Percentiles rank a stretch among this genome's conserved stretches.
Conservation (phyloP, 805 yeast genomes). For the Torulaspora delbrueckii region DNA sequence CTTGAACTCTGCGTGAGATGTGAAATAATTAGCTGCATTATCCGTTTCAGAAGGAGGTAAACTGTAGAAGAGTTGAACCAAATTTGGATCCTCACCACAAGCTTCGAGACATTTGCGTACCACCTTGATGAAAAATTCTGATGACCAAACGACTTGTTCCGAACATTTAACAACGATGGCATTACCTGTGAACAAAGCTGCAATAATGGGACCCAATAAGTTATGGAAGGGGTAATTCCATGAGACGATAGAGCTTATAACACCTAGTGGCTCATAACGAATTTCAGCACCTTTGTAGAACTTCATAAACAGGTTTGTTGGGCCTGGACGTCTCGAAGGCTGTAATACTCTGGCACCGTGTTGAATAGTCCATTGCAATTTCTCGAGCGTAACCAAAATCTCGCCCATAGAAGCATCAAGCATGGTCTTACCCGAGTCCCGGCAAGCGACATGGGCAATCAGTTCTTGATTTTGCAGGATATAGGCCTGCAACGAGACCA, state of each 20-base stretch:
- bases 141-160: conserved; percentile 94
- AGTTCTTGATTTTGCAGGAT: conserved; percentile 77
- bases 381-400: conserved; percentile 90
- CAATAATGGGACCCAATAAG: conserved; percentile 85
- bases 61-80: conserved; percentile 84
- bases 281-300: conserved; percentile 90
- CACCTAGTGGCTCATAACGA: conserved; percentile 84
- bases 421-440: conserved; percentile 95
- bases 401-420: conserved; percentile 96
- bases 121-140: conserved; percentile 68
- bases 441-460: conserved; percentile 86
- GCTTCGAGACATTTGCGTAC: conserved; percentile 66
- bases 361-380: conserved; percentile 80
- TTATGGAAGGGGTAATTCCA: conserved; percentile 99
- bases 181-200: conserved; percentile 86
- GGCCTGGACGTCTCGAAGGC: conserved; percentile 78
- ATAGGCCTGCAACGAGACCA: conserved; percentile 65
- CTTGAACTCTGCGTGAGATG: conserved; percentile 73
- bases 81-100: conserved; percentile 71
- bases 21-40: conserved; percentile 67
- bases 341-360: conserved; percentile 72
- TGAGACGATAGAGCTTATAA: conserved; percentile 83
- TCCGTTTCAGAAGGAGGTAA: conserved; percentile 55
- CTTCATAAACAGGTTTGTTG: conserved; percentile 71
- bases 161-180: conserved; percentile 90